Conservation (phyloP, 2,329 filamentous ascomycete genomes). For the Talaromyces islandicus region DNA sequence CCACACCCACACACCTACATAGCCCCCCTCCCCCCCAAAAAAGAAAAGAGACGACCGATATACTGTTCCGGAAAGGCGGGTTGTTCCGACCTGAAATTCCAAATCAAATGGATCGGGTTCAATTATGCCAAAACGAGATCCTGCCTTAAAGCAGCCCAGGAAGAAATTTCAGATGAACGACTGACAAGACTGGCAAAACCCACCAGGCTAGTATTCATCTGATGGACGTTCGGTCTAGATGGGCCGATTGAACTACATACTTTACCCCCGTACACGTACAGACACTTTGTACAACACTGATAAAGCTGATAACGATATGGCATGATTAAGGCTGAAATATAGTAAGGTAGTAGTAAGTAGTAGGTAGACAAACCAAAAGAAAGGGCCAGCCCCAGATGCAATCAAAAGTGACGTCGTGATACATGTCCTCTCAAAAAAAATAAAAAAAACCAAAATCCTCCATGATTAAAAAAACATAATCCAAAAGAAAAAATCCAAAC, state of each 20-base stretch:
- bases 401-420: conserved; percentile 5
- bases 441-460: conserved; percentile 9
- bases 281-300: not conserved
- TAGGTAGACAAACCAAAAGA: not conserved
- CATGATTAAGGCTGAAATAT: not conserved
- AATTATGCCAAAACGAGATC: not conserved
- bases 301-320: not conserved
- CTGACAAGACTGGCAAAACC: not conserved
- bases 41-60: too few species aligned
- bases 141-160: too few species aligned
- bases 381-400: conserved; percentile 7
- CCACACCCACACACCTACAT: too few species aligned
- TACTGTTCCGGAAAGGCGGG: not conserved
- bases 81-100: not conserved
- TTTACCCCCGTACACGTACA: too few species aligned
- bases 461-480: conserved; percentile 5
- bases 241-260: not conserved
- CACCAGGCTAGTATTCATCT: not conserved
- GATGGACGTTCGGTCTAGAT: not conserved
- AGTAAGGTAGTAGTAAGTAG: not conserved
- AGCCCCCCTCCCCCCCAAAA: too few species aligned
- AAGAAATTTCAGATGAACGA: not conserved
- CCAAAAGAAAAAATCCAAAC: not conserved
- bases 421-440: conserved; percentile 6
- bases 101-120: not conserved